phyloP scores from a whole-genome alignment of 441 rosid genomes.

The Erodium trifolium region DNA sequence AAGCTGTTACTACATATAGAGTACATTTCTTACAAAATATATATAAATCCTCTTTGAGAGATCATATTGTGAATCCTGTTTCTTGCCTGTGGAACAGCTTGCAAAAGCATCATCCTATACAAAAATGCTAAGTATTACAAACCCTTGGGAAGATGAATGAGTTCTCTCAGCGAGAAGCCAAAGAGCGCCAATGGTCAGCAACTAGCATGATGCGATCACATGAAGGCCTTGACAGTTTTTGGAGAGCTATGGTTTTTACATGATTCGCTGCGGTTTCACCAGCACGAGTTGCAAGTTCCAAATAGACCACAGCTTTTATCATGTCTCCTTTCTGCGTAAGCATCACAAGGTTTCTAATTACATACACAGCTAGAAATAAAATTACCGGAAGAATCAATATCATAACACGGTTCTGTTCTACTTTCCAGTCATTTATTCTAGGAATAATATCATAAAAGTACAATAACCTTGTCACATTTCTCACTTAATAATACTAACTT shows the following conservation, averaged over 20 bases:
- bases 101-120: not conserved
- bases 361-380: not conserved
- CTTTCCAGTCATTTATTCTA: too few relatives aligned
- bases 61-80: not conserved
- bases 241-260: slow-evolving; percentile 20
- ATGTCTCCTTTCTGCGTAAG: slow-evolving; percentile 20
- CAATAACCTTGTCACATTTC: too few relatives aligned
- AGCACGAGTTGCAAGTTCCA: slow-evolving; percentile 26
- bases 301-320: slow-evolving; percentile 24
- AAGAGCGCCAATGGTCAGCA: slow-evolving; percentile 20
- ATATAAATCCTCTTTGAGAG: not conserved
- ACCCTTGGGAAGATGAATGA: too few relatives aligned
- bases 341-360: not conserved
- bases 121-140: too few relatives aligned
- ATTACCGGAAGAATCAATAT: too few relatives aligned
- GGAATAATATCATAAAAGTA: too few relatives aligned
- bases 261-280: slow-evolving; percentile 21
- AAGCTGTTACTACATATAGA: not conserved
- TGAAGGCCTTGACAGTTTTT: slow-evolving; percentile 16
- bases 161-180: slow-evolving; percentile 13
- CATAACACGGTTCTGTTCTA: too few relatives aligned
- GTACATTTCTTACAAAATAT: not conserved
- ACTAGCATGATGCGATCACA: slow-evolving; percentile 19
- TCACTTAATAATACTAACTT: too few relatives aligned
- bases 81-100: not conserved